These are phyloP conservation scores for Lactarius indigo DNA, from an alignment of 768 basidiomycete species.

Conservation along the genomic window DNA sequence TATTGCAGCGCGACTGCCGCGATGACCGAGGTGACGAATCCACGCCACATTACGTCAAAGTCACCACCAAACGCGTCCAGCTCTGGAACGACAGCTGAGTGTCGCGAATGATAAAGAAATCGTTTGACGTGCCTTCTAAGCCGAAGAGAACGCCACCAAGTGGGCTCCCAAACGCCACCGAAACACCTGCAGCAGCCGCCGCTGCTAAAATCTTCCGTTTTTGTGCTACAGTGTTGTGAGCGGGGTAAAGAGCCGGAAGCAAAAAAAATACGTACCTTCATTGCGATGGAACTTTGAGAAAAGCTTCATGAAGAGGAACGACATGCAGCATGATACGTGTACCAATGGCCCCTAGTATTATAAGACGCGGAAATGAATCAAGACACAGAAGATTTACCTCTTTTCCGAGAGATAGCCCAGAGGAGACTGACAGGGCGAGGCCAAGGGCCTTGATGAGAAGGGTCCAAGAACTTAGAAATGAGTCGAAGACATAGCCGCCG, in stretches of 20 bases:
- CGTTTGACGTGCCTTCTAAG: constrained; percentile 51
- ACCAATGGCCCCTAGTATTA: constrained; percentile 67
- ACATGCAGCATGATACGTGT: constrained; percentile 81
- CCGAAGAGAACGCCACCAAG: constrained; percentile 84
- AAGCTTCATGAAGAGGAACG: constrained; percentile 60
- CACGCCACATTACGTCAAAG: constrained; percentile 77
- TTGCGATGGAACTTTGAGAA: constrained; percentile 73
- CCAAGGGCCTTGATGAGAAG: constrained; percentile 82
- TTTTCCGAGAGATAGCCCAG: constrained; percentile 81
- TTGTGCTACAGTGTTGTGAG: constrained; percentile 46
- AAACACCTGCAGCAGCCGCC: constrained; percentile 82
- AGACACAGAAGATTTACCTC: constrained; percentile 47
- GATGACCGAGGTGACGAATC: constrained; percentile 86
- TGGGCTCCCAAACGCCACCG: constrained; percentile 85
- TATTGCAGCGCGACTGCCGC: constrained; percentile 83
- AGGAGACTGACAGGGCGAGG: constrained; percentile 78
- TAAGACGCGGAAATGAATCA: constrained; percentile 3
- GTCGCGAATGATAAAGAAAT: neutral
- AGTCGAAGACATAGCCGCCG: constrained; percentile 81
- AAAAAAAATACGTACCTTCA: constrained; percentile 50
- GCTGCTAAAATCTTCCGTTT: constrained; percentile 80
- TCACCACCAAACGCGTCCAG: constrained; percentile 66
- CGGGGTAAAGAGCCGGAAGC: neutral
- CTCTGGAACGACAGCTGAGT: constrained; percentile 37
- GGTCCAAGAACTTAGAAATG: constrained; percentile 83